Evolutionary conservation across 306 rosid species (phyloP), one percentile per base, ranked within the genome.

Genomic region (Biancaea sappan): DNA sequence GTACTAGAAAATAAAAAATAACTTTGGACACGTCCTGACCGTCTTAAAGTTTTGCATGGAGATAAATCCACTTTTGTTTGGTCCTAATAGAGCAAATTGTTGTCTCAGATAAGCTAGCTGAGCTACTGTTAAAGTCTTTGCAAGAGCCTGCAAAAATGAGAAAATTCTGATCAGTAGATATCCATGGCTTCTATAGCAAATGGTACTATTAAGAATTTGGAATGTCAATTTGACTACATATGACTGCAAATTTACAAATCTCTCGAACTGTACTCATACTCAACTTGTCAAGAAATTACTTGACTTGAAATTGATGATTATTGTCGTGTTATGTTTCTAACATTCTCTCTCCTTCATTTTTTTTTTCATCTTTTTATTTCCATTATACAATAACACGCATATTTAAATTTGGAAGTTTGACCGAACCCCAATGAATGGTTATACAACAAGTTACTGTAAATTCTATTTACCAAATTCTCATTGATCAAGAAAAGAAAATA

Each of bases 41-140:
- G 64, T 87, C 89, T 93, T 93, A 82, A 93, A 89, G 84, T 89
- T 89, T 81, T 91, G 96, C 96, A 93, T 91, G 34, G 96, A 87
- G 77, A 93, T 91, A 74, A 82, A 43, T 47, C 98, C 98, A 24
- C 80, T 89, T 85, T 89, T 93, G 79, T 84, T 89, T 40, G 97
- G 98, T 37, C 89, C 92, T 34, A 93, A 73, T 58, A 76, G 60
- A 12, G 73, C 76, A 83, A 91, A 93, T 52, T 93, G 98, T 78
- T 84, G 92, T 79, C 80, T 84, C 75, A 93, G 77, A 83, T 91
- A 91, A 56, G 88, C 86, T 51, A 89, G 83, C 79, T 90, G 96
- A 75, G 81, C 72, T 71, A 86, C 79, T 65, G 86, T 86, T 84
- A 87, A 83, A 11, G 97, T 87, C 88, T 91, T 91, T 37, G 98